Base-by-base conservation (phyloP, 306 rosid genomes). In the Dalbergia oliveri region DNA sequence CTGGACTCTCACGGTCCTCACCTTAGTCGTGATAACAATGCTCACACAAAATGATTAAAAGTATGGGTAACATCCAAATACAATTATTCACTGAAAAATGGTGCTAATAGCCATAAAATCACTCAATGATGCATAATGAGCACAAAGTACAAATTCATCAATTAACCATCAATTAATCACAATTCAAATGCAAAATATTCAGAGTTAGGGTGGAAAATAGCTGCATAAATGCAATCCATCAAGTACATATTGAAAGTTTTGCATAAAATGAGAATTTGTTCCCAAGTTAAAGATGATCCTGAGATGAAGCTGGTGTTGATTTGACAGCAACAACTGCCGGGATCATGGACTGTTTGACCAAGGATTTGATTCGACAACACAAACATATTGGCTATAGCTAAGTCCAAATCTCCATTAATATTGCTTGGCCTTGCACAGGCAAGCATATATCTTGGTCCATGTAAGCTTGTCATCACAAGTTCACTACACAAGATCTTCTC, bases 281-380 rank as follows among this genome's bases (percentile, higher is more conserved):
- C n/a, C 13, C 11, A 18, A 57, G 75, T 23, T 18, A 12, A 68
- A 54, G 34, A 69, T 50, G 62, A 54, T 18, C 51, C 34, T 41
- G 66, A 26, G 72, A 57, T 78, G 66, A 43, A 66, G 75, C 54
- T 68, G 76, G 44, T 68, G 76, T 35, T 72, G 85, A 68, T 18
- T 43, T 53, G 82, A 82, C 65, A 79, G 23, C 79, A 66, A 13
- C 13, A 37, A 57, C 9, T 57, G 33, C 51, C 35, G 15, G 65
- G 66, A 86, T 82, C 44, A 63, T 82, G 63, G 77, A 74, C 61
- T 73, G 67, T 74, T 82, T 82, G 89, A 75, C 69, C 1, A 11
- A 59, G 43, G 44, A 31, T n/a, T 76, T 56, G 84, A 86, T 70
- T 39, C 41, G 79, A 80, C 89, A 66, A 39, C 81, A 83, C 78